Evolutionary conservation across 2,329 filamentous ascomycete species (phyloP), one percentile per base, ranked within the genome.

Genomic region (Diaporthe humulicola): DNA sequence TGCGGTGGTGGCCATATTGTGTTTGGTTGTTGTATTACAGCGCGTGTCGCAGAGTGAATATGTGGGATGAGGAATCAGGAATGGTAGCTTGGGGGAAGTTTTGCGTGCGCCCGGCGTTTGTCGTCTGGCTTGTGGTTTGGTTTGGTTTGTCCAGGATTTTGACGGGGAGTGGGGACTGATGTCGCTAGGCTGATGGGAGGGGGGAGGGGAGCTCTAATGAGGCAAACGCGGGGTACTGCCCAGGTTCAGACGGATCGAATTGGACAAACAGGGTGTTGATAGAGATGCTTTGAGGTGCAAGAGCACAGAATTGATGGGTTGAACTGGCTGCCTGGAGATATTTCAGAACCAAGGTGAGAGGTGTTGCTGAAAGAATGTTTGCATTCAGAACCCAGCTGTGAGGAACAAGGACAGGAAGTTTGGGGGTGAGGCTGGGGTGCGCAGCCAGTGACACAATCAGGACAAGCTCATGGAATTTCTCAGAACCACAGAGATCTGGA

Each of bases 1-100:
- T 71, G 78, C 76, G 60, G 77, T 78, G 57, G 75, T 75, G 78
- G 82, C 78, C 79, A 81, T 83, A 76, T 72, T 79, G 74, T 72
- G 73, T 45, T 76, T 67, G 70, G 64, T 40, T 45, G 50, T 33
- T 38, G 52, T 28, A 52, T 45, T 48, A 36, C 64, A 57, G 71
- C n/a, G 33, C 30, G 33, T 54, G 50, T 73, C 58, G 40, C 50
- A 54, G 36, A 36, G 61, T 56, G 50, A 58, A 38, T n/a, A 69
- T 57, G 71, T 73, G 57, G 38, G 60, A 66, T 7, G 22, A n/a
- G 22, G 10, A 40, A 15, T 30, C 45, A 50, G 70, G n/a, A 40
- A n/a, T 22, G 25, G 45, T 22, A 58, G n/a, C 25, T 45, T 14
- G 54, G 56, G 57, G 25, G 54, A 57, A 30, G 64, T 73, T 64